Base-by-base conservation (phyloP, 169 alveolate species). In the Cryptosporidium xiaoi region DNA sequence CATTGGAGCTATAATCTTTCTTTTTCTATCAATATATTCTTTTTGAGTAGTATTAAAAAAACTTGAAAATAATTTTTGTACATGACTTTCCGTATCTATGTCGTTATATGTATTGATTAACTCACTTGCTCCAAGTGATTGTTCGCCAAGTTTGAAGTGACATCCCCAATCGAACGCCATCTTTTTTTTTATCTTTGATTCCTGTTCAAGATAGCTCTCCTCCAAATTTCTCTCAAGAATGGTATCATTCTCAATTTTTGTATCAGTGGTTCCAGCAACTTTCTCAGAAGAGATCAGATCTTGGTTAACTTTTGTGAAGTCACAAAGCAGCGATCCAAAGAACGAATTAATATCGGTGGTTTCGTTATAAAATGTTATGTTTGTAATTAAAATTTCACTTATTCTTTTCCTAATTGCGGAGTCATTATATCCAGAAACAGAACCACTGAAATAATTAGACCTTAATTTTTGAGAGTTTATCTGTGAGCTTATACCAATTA, bases 41-140 rank as follows among this genome's bases (percentile, higher is more conserved):
- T 56, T 62, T 27, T 27, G 58, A 24, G 40, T 60, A 77, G n/a
- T 40, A 27, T 51, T 62, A 27, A 77, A 77, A 18, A 77, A 62
- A 13, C 66, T 50, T 0, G 64, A 51, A 36, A 77, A 77, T 12
- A 71, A 58, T 60, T 62, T 53, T 2, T 46, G 24, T 13, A 77
- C 16, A 8, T 60, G 40, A 33, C 27, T 55, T 53, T 69, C 66
- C 5, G 68, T 51, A 48, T 53, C 44, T 13, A 8, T 46, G 24
- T 51, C 31, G 7, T 4, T 66, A 24, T 44, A 24, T 20, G 13
- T 66, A 20, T 18, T 20, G 20, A 3, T 48, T 29, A 27, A 62
- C n/a, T 15, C n/a, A 62, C 24, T 29, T 24, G 7, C 4, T 20
- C 15, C 13, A 27, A 55, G 64, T 24, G 46, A 0, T 20, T 62